phyloP scores from a whole-genome alignment of 2,329 filamentous ascomycete species.

The Fusarium domesticum region DNA sequence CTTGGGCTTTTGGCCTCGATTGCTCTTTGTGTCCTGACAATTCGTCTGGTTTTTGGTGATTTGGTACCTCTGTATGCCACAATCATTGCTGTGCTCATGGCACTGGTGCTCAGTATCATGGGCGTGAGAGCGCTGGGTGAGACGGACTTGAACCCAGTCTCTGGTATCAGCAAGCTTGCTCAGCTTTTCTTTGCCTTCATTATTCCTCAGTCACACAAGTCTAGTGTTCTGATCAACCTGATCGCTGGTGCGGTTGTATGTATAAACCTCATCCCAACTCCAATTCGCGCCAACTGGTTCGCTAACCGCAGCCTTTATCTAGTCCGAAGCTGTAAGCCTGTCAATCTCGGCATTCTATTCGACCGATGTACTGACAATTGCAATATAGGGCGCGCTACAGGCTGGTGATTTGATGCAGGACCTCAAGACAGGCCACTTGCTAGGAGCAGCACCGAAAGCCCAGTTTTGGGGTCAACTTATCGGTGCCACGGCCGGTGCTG shows the following conservation, averaged over 20 bases:
- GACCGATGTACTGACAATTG: slow-evolving; percentile 3
- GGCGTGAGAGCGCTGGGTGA: slow-evolving; percentile 68
- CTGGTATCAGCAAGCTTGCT: slow-evolving; percentile 92
- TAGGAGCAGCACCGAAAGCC: slow-evolving; percentile 87
- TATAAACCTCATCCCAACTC: slow-evolving; percentile 5
- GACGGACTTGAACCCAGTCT: slow-evolving; percentile 94
- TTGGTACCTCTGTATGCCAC: slow-evolving; percentile 77
- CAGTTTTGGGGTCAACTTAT: slow-evolving; percentile 98
- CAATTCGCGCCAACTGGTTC: background rate
- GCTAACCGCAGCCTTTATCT: slow-evolving; percentile 3
- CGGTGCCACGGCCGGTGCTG: slow-evolving; percentile 78
- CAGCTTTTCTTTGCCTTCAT: slow-evolving; percentile 93
- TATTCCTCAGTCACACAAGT: slow-evolving; percentile 74
- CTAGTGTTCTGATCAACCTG: slow-evolving; percentile 91
- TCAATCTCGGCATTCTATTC: no score
- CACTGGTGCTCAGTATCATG: slow-evolving; percentile 74
- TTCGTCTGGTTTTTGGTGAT: slow-evolving; percentile 77
- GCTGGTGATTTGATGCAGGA: slow-evolving; percentile 97
- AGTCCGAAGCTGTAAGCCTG: slow-evolving; percentile 43
- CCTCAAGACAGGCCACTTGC: slow-evolving; percentile 89
- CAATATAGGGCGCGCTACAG: slow-evolving; percentile 68
- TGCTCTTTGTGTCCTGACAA: slow-evolving; percentile 73
- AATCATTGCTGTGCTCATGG: slow-evolving; percentile 76
- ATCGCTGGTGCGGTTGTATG: slow-evolving; percentile 78
- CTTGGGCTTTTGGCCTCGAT: slow-evolving; percentile 77